A percentile compares a stretch with the other conserved stretches of the same genome.
Conservation (phyloP, 495 filamentous ascomycete species). For the Cercophora newfieldiana region DNA sequence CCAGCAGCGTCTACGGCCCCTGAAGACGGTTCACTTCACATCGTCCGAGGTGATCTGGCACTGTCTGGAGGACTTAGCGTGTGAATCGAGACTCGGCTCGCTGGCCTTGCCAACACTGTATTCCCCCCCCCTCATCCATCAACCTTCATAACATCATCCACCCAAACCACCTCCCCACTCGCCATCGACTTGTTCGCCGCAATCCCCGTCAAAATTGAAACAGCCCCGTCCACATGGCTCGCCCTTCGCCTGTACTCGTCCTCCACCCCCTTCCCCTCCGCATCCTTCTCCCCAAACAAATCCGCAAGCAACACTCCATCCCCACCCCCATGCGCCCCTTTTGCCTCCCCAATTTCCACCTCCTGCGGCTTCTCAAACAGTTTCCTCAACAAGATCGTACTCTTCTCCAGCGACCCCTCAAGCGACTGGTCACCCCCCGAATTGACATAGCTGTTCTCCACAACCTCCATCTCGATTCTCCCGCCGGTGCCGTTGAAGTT, state of each 20-base stretch:
- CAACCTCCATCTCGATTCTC: slow-evolving; percentile 48
- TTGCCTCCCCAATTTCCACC: slow-evolving; percentile 40
- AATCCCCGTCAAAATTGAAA: slow-evolving; percentile 58
- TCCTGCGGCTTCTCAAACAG: slow-evolving; percentile 48
- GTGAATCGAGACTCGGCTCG: too few relatives aligned
- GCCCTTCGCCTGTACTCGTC: slow-evolving; percentile 47
- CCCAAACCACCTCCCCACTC: slow-evolving; percentile 51
- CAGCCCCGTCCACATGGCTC: slow-evolving; percentile 55
- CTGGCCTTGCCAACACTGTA: too few relatives aligned
- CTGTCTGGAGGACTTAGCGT: too few relatives aligned
- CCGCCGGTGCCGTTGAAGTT: slow-evolving; percentile 50
- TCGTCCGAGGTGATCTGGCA: too few relatives aligned
- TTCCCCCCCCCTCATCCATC: slow-evolving; percentile 21
- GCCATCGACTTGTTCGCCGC: slow-evolving; percentile 57
- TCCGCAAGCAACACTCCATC: slow-evolving; percentile 48
- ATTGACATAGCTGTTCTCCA: slow-evolving; percentile 53
- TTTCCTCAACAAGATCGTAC: slow-evolving; percentile 39
- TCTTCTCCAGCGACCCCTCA: slow-evolving; percentile 45
- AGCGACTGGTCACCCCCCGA: slow-evolving; percentile 45
- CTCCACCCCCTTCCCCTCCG: slow-evolving; percentile 34
- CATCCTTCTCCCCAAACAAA: slow-evolving; percentile 43
- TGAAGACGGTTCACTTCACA: too few relatives aligned
- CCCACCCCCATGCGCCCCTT: slow-evolving; percentile 48
- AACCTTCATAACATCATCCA: slow-evolving; percentile 45
- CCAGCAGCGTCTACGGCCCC: too few relatives aligned